Conservation (phyloP, 2,329 filamentous ascomycete species). For the Pseudocercospora musae region DNA sequence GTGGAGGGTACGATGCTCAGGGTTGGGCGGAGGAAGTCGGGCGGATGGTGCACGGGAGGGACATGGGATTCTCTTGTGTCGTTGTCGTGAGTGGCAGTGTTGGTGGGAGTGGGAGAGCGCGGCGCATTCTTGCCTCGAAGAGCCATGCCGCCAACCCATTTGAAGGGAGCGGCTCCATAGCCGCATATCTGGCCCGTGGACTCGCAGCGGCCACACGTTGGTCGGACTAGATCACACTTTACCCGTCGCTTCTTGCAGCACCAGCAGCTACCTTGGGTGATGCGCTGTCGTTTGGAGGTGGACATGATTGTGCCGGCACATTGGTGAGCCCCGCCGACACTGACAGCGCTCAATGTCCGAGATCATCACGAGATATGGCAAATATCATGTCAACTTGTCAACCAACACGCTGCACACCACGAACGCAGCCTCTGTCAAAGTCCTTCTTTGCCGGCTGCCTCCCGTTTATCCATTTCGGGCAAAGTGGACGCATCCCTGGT, state of each 20-base stretch:
- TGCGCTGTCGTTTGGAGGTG: constrained; percentile 31
- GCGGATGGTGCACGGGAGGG: not conserved
- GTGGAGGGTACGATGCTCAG: constrained; percentile 5
- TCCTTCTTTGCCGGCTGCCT: not conserved
- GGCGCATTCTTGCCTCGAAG: constrained; percentile 16
- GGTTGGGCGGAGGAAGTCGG: not conserved
- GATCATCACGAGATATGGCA: not conserved
- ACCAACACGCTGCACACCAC: no score
- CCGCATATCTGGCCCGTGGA: constrained; percentile 11
- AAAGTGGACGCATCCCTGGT: no score
- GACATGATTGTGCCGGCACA: constrained; percentile 3
- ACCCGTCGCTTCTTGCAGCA: constrained; percentile 14
- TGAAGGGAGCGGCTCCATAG: constrained; percentile 16
- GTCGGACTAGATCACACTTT: constrained; percentile 16
- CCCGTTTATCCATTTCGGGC: not conserved
- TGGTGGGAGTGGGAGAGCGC: not conserved
- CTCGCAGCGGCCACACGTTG: constrained; percentile 12
- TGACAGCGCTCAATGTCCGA: not conserved
- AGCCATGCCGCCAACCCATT: constrained; percentile 19
- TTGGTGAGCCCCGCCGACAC: not conserved
- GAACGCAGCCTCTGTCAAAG: not conserved
- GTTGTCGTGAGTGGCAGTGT: not conserved
- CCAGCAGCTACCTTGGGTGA: constrained; percentile 19
- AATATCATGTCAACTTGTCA: not conserved
- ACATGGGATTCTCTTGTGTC: not conserved